These are phyloP conservation scores for Aspergillus unguis DNA, from an alignment of 2,329 filamentous ascomycete species.

Conservation along the genomic window DNA sequence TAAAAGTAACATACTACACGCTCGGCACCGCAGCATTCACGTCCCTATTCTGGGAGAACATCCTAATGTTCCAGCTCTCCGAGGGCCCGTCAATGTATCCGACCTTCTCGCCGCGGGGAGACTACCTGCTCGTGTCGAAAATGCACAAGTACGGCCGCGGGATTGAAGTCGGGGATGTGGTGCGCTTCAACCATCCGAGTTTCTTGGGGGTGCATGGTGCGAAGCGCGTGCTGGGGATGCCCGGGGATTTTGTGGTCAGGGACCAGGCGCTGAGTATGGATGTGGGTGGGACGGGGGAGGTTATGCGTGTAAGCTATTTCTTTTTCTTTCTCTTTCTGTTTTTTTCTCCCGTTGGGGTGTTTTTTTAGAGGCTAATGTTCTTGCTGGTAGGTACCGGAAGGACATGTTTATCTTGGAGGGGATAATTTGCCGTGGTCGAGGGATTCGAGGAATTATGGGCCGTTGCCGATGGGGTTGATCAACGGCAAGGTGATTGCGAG, in stretches of 20 bases:
- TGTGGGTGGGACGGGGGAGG: constrained; percentile 33
- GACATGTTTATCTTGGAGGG: constrained; percentile 87
- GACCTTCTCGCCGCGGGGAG: constrained; percentile 66
- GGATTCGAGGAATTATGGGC: constrained; percentile 83
- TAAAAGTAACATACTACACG: constrained; percentile 23
- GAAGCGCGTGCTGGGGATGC: constrained; percentile 76
- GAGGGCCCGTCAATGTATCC: constrained; percentile 85
- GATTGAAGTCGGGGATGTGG: constrained; percentile 75
- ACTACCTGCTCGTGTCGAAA: constrained; percentile 67
- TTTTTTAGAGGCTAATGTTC: background rate
- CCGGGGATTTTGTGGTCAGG: constrained; percentile 55
- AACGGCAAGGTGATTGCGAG: constrained; percentile 72
- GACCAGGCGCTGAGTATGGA: constrained; percentile 38
- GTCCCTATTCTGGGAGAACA: constrained; percentile 52
- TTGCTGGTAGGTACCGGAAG: constrained; percentile 68
- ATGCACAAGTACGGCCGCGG: constrained; percentile 66
- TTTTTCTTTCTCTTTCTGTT: constrained; percentile 8
- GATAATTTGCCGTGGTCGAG: constrained; percentile 82
- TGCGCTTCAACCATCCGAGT: constrained; percentile 73
- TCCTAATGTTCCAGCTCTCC: constrained; percentile 58
- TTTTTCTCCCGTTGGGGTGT: background rate
- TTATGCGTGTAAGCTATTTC: constrained; percentile 48
- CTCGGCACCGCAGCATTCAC: constrained; percentile 35
- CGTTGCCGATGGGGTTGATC: constrained; percentile 79
- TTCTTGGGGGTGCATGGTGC: constrained; percentile 60